A percentile compares a stretch with the other conserved stretches of the same genome.
phyloP scores from a whole-genome alignment of 257 asterid species.

The Prunella vulgaris region DNA sequence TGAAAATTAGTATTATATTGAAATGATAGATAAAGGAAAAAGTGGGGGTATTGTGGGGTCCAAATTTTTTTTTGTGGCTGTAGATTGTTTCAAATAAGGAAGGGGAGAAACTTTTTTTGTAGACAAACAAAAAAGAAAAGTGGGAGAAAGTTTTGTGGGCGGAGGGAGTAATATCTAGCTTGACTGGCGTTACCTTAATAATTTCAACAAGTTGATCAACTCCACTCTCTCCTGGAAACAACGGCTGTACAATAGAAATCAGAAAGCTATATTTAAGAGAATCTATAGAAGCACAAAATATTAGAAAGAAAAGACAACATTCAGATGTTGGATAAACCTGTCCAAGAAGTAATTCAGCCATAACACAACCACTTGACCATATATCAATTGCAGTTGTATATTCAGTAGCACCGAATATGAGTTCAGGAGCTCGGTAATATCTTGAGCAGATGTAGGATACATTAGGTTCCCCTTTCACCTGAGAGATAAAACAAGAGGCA shows the following conservation, averaged over 20 bases:
- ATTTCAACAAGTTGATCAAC: slow-evolving; percentile 96
- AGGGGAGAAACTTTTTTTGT: too few species aligned
- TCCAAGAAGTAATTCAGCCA: slow-evolving; percentile 97
- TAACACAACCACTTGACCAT: slow-evolving; percentile 98
- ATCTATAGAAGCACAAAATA: slow-evolving; percentile 11
- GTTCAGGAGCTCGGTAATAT: slow-evolving; percentile 99
- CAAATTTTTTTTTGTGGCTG: too few species aligned
- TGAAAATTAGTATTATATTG: too few species aligned
- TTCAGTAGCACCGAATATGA: slow-evolving; percentile 97
- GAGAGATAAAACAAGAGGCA: slow-evolving; percentile 27
- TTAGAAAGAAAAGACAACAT: slow-evolving; percentile 8
- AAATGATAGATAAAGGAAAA: too few species aligned
- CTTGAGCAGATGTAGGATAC: slow-evolving; percentile 95
- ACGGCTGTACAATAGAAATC: slow-evolving; percentile 56
- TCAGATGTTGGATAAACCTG: slow-evolving; percentile 45
- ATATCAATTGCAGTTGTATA: slow-evolving; percentile 94
- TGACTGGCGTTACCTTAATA: slow-evolving; percentile 60
- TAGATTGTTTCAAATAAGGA: too few species aligned
- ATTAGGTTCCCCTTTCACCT: slow-evolving; percentile 98
- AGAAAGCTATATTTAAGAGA: slow-evolving; percentile 22
- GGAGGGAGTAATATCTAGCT: slow-evolving; percentile 6
- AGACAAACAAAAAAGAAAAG: too few species aligned
- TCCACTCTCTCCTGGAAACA: slow-evolving; percentile 99
- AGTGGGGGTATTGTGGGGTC: too few species aligned
- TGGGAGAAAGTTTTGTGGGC: too few species aligned